Conservation (phyloP, 73 alveolate species). For the Tetrahymena borealis region DNA sequence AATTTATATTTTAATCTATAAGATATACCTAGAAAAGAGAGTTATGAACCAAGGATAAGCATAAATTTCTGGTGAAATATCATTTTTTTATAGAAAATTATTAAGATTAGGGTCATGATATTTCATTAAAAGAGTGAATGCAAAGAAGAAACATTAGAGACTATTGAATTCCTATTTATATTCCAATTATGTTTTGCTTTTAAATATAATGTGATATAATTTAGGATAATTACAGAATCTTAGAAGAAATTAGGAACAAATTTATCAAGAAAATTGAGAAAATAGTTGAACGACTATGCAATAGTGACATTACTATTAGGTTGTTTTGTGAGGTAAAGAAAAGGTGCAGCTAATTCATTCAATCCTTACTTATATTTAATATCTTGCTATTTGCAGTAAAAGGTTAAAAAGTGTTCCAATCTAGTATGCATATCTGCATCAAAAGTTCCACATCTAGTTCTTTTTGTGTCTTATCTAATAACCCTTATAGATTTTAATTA, state of each 20-base stretch:
- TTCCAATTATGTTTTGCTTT: not conserved
- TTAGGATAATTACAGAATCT: not conserved
- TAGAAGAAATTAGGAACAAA: not conserved
- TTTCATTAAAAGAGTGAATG: not conserved
- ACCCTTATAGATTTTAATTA: not conserved
- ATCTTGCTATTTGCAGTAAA: not conserved
- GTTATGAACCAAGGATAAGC: not conserved
- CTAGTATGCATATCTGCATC: not conserved
- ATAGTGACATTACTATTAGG: not conserved
- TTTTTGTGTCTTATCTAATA: not conserved
- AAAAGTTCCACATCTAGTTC: not conserved
- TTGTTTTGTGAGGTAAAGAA: not conserved
- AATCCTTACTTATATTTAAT: not conserved
- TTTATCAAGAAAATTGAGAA: not conserved
- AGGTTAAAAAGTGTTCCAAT: not conserved
- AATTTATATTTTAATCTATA: too few species aligned
- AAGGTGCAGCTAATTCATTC: not conserved
- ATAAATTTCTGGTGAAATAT: not conserved
- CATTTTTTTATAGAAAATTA: not conserved
- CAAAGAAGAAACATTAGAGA: not conserved
- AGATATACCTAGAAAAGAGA: not conserved
- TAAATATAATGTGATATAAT: not conserved
- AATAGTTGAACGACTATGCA: not conserved
- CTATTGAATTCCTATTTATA: not conserved
- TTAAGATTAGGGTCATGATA: not conserved